phyloP scores from a whole-genome alignment of 2,329 filamentous ascomycete genomes.

The Talaromyces rugulosus region DNA sequence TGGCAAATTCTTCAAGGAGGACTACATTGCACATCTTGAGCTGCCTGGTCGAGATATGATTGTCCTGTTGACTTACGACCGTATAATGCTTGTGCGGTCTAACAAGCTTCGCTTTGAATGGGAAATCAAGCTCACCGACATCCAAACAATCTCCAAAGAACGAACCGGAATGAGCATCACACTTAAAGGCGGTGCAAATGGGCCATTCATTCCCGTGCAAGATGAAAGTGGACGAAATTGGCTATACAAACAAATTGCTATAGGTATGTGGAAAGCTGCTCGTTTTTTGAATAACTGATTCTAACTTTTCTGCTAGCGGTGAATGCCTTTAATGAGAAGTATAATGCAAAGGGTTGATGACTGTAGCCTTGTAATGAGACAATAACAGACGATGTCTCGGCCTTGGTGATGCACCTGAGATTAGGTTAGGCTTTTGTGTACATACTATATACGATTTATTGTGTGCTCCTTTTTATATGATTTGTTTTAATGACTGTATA shows the following conservation, averaged over 20 bases:
- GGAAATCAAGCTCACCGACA: slow-evolving; percentile 92
- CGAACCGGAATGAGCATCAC: slow-evolving; percentile 87
- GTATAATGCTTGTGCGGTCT: slow-evolving; percentile 85
- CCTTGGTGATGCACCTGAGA: not conserved
- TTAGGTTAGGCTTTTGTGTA: not conserved
- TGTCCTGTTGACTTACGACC: slow-evolving; percentile 80
- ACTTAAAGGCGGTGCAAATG: slow-evolving; percentile 84
- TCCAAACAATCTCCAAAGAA: slow-evolving; percentile 97
- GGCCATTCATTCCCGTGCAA: slow-evolving; percentile 90
- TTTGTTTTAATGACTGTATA: slow-evolving; percentile 4
- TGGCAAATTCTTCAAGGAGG: slow-evolving; percentile 94
- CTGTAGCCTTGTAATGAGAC: not conserved
- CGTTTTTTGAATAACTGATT: not conserved
- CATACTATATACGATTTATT: not conserved
- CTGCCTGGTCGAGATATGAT: slow-evolving; percentile 83
- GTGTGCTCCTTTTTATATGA: not conserved
- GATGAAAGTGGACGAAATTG: slow-evolving; percentile 72
- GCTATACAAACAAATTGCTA: slow-evolving; percentile 62
- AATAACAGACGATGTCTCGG: too few relatives aligned
- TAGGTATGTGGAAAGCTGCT: slow-evolving; percentile 37
- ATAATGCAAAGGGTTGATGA: slow-evolving; percentile 55
- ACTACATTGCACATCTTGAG: slow-evolving; percentile 95
- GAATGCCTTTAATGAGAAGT: slow-evolving; percentile 64
- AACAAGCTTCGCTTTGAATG: slow-evolving; percentile 85
- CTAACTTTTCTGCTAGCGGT: slow-evolving; percentile 43